Percentiles rank a stretch among this genome's conserved stretches.
Evolutionary conservation across 2,329 filamentous ascomycete genomes (phyloP).

Genomic region (Harringtonia aguacate): DNA sequence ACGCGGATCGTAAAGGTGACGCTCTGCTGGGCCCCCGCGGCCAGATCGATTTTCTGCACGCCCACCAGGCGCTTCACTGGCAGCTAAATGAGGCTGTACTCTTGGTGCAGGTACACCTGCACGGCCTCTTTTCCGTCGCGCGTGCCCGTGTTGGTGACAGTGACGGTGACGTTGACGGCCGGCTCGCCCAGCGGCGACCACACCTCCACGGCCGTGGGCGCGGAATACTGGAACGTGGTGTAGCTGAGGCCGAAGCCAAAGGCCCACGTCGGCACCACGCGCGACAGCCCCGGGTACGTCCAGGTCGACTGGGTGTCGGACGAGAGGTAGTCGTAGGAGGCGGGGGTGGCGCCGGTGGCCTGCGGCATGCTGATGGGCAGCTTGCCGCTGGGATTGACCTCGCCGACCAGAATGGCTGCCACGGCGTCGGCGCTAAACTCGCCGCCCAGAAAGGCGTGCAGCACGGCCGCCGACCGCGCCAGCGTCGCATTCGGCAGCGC

Average conservation of each 20-base stretch:
- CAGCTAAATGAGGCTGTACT: no score
- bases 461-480: slow-evolving; percentile 38
- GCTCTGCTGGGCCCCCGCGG: no score
- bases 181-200: no score
- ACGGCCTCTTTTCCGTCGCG: no score
- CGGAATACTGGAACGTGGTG: slow-evolving; percentile 53
- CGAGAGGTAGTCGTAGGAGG: slow-evolving; percentile 58
- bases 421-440: slow-evolving; percentile 54
- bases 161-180: no score
- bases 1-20: no score
- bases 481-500: slow-evolving; percentile 17
- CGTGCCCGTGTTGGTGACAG: no score
- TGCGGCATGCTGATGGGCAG: slow-evolving; percentile 63
- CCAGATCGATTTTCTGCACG: no score
- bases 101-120: no score
- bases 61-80: no score
- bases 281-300: slow-evolving; percentile 20
- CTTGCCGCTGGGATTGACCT: slow-evolving; percentile 56
- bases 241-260: slow-evolving; percentile 60
- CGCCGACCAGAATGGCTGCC: slow-evolving; percentile 49
- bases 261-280: slow-evolving; percentile 34
- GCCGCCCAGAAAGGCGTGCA: slow-evolving; percentile 54
- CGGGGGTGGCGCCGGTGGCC: slow-evolving; percentile 33
- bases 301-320: slow-evolving; percentile 40
- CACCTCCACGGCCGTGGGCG: no score